A percentile compares a stretch with the other conserved stretches of the same genome.
Conservation (phyloP, 768 basidiomycete species). For the Suillus americanus region DNA sequence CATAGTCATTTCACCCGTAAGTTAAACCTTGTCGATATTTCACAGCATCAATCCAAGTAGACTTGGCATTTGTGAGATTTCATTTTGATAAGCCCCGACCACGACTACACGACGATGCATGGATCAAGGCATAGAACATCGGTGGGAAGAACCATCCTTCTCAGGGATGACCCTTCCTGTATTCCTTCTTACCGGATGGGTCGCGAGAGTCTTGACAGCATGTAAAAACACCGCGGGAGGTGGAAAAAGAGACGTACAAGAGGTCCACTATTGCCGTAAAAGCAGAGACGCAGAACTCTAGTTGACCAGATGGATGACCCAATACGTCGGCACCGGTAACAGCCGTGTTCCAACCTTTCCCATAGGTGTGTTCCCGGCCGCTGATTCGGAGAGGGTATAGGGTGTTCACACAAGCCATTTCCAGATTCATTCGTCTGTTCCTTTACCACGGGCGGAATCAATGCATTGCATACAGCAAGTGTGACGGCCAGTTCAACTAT, state of each 20-base stretch:
- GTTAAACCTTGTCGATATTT: background rate
- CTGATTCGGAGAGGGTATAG: background rate
- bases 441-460: background rate
- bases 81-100: background rate
- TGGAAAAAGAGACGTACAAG: background rate
- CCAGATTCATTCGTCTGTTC: background rate
- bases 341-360: background rate
- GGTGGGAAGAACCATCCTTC: background rate
- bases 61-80: background rate
- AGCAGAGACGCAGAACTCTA: background rate
- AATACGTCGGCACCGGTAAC: background rate
- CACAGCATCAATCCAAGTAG: background rate
- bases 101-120: background rate
- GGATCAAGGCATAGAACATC: background rate
- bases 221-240: background rate
- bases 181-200: background rate
- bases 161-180: background rate
- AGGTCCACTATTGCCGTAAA: background rate
- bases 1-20: background rate
- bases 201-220: background rate
- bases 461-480: background rate
- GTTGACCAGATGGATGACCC: background rate
- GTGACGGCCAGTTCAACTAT: background rate
- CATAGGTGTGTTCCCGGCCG: background rate
- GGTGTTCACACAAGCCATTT: background rate